Conservation (phyloP, 345 rosid genomes). For the Salix arbutifolia region DNA sequence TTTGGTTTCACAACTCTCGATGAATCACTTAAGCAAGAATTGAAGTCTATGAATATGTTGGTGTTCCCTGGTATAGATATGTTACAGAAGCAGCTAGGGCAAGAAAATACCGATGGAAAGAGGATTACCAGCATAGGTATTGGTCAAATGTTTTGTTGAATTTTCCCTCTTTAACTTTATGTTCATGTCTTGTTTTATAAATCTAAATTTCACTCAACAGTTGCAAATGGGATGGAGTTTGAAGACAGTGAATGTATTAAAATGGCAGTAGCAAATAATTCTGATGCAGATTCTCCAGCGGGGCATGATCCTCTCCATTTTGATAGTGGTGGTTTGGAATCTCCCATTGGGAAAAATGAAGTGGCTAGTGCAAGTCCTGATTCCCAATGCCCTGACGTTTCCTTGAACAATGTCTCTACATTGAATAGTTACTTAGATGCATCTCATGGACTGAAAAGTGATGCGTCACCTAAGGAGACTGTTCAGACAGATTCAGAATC, state of each 20-base stretch:
- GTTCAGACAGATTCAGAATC: slow-evolving; percentile 14
- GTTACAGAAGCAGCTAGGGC: slow-evolving; percentile 27
- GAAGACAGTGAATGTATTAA: slow-evolving; percentile 4
- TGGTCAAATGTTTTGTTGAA: neutral
- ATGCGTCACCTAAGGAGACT: slow-evolving; percentile 8
- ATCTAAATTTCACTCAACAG: slow-evolving; percentile 14
- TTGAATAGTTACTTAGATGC: slow-evolving; percentile 23
- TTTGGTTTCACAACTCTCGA: slow-evolving; percentile 27
- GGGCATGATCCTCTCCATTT: slow-evolving; percentile 22
- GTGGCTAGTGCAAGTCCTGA: slow-evolving; percentile 24
- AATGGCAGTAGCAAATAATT: slow-evolving; percentile 26
- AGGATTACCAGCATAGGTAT: slow-evolving; percentile 31
- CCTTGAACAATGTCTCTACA: slow-evolving; percentile 17
- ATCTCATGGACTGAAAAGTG: slow-evolving; percentile 17
- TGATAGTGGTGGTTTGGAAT: slow-evolving; percentile 23
- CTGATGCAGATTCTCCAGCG: slow-evolving; percentile 33
- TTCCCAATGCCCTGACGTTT: slow-evolving; percentile 21
- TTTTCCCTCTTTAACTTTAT: neutral
- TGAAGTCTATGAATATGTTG: slow-evolving; percentile 27
- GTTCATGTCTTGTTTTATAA: neutral
- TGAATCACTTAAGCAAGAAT: slow-evolving; percentile 22
- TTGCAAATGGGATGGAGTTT: slow-evolving; percentile 11
- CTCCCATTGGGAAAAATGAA: slow-evolving; percentile 18
- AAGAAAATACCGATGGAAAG: slow-evolving; percentile 28
- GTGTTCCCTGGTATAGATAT: slow-evolving; percentile 35